Base-by-base conservation (phyloP, 2,329 filamentous ascomycete genomes). In the Diplodia mutila region DNA sequence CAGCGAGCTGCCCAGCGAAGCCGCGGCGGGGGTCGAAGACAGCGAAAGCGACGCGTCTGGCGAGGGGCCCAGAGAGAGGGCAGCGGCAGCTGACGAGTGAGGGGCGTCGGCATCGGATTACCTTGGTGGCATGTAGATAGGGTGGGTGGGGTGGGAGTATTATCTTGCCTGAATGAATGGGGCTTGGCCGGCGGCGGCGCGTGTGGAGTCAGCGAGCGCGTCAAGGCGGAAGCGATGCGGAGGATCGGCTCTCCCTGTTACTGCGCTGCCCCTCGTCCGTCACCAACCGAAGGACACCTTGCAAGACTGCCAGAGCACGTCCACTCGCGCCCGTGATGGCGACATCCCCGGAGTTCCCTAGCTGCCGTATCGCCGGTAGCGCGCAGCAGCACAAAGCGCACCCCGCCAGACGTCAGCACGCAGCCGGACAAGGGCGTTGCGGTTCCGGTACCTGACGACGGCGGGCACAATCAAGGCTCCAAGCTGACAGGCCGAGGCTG, bases 1-100 rank as follows among this genome's bases (percentile, higher is more conserved):
- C 4, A 76, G 79, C 21, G 71, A 77, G 46, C 76, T 87, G 48
- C 83, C 84, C 8, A 84, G 82, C 74, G 83, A 85, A 67, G 79
- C 73, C 67, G 76, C 70, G 16, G 79, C 73, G 68, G 77, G 70
- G 16, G 69, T 74, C 55, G 71, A 75, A 18, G 76, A 77, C 69
- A 74, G 75, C 68, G 75, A 73, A 67, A 73, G 74, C 16, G 64
- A 42, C 25, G 48, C 14, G 14, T 46, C 42, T 46, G 21, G 51
- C 52, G 21, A 9, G 34, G 29, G 32, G 8, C 29, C 23, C 34
- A 23, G 48, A 52, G 53, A 46, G n/a, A 11, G 18, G n/a, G 59
- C 37, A 2, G 65, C 32, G 37, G 65, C 49, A 67, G 66, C 11
- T 48, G 59, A 61, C 37, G 48, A 37, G 49, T 53, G 49, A 64